These are phyloP conservation scores for Colletotrichum lini DNA, from an alignment of 2,329 filamentous ascomycete genomes.

Conservation along the genomic window DNA sequence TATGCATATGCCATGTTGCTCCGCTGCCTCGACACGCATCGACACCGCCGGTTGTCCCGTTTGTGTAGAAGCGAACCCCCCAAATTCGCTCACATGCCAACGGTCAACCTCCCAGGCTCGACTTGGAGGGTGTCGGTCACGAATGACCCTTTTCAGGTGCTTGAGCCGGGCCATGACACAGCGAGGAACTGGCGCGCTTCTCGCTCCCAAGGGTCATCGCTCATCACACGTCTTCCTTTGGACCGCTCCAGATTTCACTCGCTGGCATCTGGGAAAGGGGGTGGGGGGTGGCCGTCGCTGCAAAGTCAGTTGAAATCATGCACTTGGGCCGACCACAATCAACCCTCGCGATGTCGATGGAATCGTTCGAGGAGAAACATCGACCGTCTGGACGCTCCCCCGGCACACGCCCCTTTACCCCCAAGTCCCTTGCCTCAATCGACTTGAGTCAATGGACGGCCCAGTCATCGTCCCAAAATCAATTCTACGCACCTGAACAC, in stretches of 20 bases:
- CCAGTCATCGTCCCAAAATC: not conserved
- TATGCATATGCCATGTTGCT: slow-evolving; percentile 12
- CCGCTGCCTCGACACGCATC: slow-evolving; percentile 9
- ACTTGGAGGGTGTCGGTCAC: slow-evolving; percentile 4
- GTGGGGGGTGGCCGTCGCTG: slow-evolving; percentile 2
- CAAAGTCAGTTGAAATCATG: slow-evolving; percentile 4
- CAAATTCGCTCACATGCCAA: slow-evolving; percentile 9
- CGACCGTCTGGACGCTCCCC: not conserved
- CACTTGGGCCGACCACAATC: not conserved
- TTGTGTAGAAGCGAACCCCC: not conserved
- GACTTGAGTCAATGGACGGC: not conserved
- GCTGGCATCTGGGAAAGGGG: not conserved
- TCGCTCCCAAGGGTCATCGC: slow-evolving; percentile 13
- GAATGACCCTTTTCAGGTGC: not conserved
- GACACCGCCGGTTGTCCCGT: slow-evolving; percentile 29
- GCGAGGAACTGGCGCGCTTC: slow-evolving; percentile 25
- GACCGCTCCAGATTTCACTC: slow-evolving; percentile 27
- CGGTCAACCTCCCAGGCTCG: not conserved
- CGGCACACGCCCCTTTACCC: slow-evolving; percentile 5
- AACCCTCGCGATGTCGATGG: slow-evolving; percentile 1
- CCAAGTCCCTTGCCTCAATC: not conserved
- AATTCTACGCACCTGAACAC: not conserved
- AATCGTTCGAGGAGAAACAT: slow-evolving; percentile 5
- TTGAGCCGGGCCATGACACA: slow-evolving; percentile 11
- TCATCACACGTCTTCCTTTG: slow-evolving; percentile 17